Evolutionary conservation across 2,329 filamentous ascomycete genomes (phyloP).

Genomic region (Botrytis hyacinthi): DNA sequence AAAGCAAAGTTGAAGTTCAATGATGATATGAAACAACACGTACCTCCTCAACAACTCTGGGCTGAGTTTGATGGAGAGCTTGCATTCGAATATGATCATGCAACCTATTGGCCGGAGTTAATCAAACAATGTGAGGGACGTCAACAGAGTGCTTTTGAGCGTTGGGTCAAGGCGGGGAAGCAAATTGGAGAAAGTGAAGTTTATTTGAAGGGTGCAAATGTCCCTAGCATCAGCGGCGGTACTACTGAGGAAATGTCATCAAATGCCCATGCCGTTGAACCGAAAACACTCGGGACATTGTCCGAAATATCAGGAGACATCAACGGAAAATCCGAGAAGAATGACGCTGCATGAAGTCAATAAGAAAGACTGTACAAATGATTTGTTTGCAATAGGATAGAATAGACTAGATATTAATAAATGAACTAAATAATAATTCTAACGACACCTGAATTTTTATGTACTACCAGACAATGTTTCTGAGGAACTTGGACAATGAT

Average conservation of each 20-base stretch:
- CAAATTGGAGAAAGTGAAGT: constrained; percentile 82
- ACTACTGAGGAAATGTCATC: constrained; percentile 10
- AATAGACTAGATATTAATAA: constrained; percentile 3
- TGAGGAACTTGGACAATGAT: not conserved
- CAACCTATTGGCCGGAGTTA: constrained; percentile 83
- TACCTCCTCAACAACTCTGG: constrained; percentile 81
- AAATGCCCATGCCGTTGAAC: constrained; percentile 8
- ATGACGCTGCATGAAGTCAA: not conserved
- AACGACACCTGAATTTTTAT: not conserved
- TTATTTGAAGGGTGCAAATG: constrained; percentile 69
- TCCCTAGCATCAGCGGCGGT: constrained; percentile 28
- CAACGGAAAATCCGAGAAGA: not conserved
- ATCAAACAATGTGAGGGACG: constrained; percentile 66
- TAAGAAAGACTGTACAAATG: not conserved
- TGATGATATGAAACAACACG: constrained; percentile 79
- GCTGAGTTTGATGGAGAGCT: constrained; percentile 71
- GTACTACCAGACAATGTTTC: not conserved
- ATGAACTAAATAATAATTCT: not conserved
- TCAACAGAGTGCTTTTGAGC: constrained; percentile 58
- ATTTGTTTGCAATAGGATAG: not conserved
- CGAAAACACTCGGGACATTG: not conserved
- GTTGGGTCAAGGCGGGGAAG: constrained; percentile 81
- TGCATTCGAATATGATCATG: constrained; percentile 89
- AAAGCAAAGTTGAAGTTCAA: constrained; percentile 97
- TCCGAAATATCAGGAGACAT: constrained; percentile 3